Conservation (phyloP, 306 rosid genomes). For the Casuarina cunninghamiana region DNA sequence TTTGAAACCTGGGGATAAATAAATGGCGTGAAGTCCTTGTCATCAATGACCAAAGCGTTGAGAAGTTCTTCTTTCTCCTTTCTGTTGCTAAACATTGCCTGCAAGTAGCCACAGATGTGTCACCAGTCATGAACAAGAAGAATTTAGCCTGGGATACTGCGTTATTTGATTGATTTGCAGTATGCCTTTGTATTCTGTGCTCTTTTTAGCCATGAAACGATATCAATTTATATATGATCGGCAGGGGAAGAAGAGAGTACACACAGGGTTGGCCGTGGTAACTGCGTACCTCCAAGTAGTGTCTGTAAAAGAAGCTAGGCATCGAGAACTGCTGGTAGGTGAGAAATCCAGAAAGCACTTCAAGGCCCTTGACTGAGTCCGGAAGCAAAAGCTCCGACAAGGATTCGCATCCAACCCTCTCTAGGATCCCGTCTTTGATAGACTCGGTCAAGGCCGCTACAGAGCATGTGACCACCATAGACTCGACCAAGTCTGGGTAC, state of each 20-base stretch:
- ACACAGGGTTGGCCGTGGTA: too few species aligned
- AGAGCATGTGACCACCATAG: slow-evolving; percentile 37
- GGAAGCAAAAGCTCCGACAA: slow-evolving; percentile 45
- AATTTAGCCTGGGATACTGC: neutral
- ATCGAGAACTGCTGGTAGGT: slow-evolving; percentile 24
- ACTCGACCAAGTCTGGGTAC: slow-evolving; percentile 38
- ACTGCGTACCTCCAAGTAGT: slow-evolving; percentile 32
- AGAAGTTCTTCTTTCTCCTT: slow-evolving; percentile 39
- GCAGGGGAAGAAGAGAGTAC: too few species aligned
- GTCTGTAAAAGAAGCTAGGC: slow-evolving; percentile 32
- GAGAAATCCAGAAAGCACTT: slow-evolving; percentile 13
- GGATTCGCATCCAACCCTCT: slow-evolving; percentile 26
- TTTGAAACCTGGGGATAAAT: slow-evolving; percentile 31
- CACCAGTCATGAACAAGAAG: neutral
- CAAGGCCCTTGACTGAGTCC: slow-evolving; percentile 25
- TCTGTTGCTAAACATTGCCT: slow-evolving; percentile 39
- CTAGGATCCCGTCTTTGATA: slow-evolving; percentile 16
- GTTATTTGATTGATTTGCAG: neutral
- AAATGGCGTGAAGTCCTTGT: slow-evolving; percentile 14
- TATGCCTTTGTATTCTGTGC: too few species aligned
- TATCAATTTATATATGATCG: too few species aligned
- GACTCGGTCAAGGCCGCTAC: slow-evolving; percentile 37
- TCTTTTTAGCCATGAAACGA: too few species aligned
- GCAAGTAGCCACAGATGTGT: neutral
- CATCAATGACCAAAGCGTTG: slow-evolving; percentile 26